These are phyloP conservation scores for Populus hybrid DNA, from an alignment of 441 rosid species.

Conservation along the genomic window DNA sequence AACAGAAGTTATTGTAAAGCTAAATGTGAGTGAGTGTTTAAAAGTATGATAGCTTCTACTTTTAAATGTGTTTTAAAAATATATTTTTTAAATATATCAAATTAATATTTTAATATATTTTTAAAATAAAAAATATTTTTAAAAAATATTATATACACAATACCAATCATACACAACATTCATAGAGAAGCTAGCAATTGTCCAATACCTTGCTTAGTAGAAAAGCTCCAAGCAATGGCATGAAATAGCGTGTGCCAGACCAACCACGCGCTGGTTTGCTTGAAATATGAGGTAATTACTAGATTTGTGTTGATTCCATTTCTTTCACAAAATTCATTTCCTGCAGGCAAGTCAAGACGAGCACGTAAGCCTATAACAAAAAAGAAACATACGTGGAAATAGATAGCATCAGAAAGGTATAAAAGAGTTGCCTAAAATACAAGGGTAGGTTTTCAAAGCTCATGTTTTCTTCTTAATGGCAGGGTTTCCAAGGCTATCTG, in stretches of 20 bases:
- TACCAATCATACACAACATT: not conserved
- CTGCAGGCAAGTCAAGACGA: constrained; percentile 16
- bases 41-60: no score
- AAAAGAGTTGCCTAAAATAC: constrained; percentile 49
- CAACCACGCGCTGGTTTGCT: constrained; percentile 44
- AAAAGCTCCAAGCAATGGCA: constrained; percentile 56
- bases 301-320: constrained; percentile 68
- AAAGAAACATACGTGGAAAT: not conserved
- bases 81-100: no score
- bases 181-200: constrained; percentile 65
- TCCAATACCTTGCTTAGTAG: constrained; percentile 76
- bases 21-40: no score
- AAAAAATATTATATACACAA: no score
- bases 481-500: constrained; percentile 50
- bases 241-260: constrained; percentile 62
- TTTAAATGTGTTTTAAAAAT: no score
- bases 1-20: no score
- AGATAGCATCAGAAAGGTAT: not conserved
- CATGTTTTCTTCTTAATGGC: constrained; percentile 72
- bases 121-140: no score
- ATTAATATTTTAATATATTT: no score
- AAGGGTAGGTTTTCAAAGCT: constrained; percentile 76
- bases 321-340: constrained; percentile 77
- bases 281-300: constrained; percentile 61
- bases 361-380: not conserved